These are phyloP conservation scores for Lichtheimia hyalospora DNA, from an alignment of 371 early-diverging fungal genomes.

Conservation along the genomic window DNA sequence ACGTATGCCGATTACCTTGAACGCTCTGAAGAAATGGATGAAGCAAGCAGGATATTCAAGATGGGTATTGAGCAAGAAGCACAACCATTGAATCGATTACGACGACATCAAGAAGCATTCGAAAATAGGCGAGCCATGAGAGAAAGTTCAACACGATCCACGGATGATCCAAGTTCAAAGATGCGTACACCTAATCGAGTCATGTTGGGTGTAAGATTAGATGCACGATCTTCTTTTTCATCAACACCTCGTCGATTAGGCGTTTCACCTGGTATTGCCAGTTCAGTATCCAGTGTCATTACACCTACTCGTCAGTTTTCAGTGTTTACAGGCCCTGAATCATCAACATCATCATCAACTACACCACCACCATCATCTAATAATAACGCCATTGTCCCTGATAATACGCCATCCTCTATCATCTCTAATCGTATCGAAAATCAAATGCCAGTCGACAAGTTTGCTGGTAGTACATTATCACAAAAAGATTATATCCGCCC, in stretches of 20 bases:
- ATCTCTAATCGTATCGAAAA: constrained; percentile 50
- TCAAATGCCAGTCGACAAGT: constrained; percentile 33
- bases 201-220: background rate
- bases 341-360: constrained; percentile 9
- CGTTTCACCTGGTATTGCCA: constrained; percentile 1
- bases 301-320: constrained; percentile 8
- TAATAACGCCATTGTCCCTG: constrained; percentile 29
- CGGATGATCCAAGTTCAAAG: background rate
- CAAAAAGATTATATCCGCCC: constrained; percentile 26
- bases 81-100: constrained; percentile 48
- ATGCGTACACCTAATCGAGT: background rate
- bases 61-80: constrained; percentile 53
- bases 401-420: constrained; percentile 11
- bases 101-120: constrained; percentile 5
- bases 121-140: background rate
- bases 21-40: constrained; percentile 41
- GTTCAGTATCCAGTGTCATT: constrained; percentile 1
- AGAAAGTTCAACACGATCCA: background rate
- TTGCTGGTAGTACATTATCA: constrained; percentile 53
- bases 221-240: background rate
- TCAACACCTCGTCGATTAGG: background rate
- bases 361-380: constrained; percentile 13
- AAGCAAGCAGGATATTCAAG: constrained; percentile 51
- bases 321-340: constrained; percentile 10
- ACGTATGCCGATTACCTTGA: constrained; percentile 75